Evolutionary conservation across 2,329 filamentous ascomycete species (phyloP).

Genomic region (Cladosporium oxysporum): DNA sequence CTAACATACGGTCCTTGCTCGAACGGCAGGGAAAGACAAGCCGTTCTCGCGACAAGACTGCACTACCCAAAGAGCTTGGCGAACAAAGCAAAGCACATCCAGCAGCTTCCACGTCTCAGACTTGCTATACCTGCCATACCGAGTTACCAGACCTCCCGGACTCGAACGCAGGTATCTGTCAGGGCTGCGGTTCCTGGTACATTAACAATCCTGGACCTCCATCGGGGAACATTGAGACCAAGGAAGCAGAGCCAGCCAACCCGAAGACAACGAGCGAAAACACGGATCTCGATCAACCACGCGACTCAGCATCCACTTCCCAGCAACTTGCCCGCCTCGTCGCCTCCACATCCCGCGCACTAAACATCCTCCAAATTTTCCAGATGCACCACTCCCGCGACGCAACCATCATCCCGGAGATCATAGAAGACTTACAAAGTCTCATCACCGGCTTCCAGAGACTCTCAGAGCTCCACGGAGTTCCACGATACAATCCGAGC

Average conservation of each 20-base stretch:
- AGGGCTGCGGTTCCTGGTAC: no score
- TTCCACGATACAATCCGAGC: not conserved
- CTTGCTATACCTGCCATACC: no score
- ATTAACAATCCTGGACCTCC: no score
- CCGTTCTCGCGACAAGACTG: no score
- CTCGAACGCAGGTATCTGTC: no score
- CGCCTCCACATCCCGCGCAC: not conserved
- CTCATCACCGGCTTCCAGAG: not conserved
- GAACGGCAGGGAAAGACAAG: not conserved
- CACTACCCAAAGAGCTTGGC: no score
- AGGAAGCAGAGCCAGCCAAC: not conserved
- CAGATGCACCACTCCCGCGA: not conserved
- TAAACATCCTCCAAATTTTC: not conserved
- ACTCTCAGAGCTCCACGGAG: not conserved
- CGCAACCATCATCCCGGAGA: not conserved
- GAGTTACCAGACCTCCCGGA: no score
- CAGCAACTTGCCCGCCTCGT: not conserved
- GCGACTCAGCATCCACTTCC: not conserved
- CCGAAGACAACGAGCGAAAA: not conserved
- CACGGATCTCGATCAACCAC: not conserved
- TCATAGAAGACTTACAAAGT: not conserved
- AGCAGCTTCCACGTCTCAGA: not conserved
- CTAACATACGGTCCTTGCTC: not conserved
- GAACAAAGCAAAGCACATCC: not conserved
- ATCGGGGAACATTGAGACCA: no score